These are phyloP conservation scores for Cornus controversa DNA, from an alignment of 148 eudicot genomes.

Conservation along the genomic window DNA sequence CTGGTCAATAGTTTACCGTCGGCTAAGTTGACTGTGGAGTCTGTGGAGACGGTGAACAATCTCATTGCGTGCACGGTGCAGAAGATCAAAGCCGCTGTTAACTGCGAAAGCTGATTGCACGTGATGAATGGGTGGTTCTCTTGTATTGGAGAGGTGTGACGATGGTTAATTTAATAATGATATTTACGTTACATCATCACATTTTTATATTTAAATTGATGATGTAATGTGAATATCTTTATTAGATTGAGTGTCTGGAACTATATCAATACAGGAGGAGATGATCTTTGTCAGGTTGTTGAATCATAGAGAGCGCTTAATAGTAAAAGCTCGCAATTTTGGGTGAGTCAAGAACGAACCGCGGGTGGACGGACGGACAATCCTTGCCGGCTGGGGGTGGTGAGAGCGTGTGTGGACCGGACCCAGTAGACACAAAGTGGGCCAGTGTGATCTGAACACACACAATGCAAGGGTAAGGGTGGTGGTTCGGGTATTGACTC, in stretches of 20 bases:
- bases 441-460: neutral
- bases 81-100: constrained; percentile 79
- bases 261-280: no score
- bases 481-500: constrained; percentile 99
- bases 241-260: no score
- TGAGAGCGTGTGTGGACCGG: neutral
- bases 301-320: neutral
- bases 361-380: constrained; percentile 35
- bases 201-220: no score
- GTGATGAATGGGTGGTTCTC: neutral
- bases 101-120: constrained; percentile 48
- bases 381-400: constrained; percentile 28
- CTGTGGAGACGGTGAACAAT: constrained; percentile 87
- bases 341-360: constrained; percentile 99
- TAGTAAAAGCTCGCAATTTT: neutral
- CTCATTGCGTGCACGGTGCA: constrained; percentile 88
- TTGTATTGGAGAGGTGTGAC: no score
- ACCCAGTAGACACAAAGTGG: neutral
- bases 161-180: no score
- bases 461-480: constrained; percentile 50
- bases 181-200: no score
- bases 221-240: no score
- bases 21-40: constrained; percentile 89
- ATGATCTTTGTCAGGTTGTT: neutral
- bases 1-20: constrained; percentile 86